Percentiles rank a stretch among this genome's conserved stretches.
These are phyloP conservation scores for Drosera capensis DNA, from an alignment of 148 eudicot genomes.

Conservation along the genomic window DNA sequence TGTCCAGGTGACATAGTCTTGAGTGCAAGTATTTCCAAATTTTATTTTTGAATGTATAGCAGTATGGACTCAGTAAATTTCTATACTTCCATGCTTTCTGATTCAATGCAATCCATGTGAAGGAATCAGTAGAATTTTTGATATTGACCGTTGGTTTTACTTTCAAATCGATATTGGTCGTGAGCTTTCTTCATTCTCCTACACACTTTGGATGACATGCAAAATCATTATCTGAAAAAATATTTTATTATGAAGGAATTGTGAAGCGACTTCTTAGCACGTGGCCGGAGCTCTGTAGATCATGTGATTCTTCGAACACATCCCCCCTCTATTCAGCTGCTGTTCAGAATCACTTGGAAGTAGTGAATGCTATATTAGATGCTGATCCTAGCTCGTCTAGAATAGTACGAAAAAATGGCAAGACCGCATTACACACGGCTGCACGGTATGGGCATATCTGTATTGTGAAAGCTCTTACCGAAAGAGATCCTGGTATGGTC, in stretches of 20 bases:
- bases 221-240: too few relatives aligned
- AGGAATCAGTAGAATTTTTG: too few relatives aligned
- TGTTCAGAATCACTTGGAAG: constrained; percentile 52
- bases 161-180: too few relatives aligned
- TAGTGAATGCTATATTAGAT: constrained; percentile 62
- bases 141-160: too few relatives aligned
- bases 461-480: constrained; percentile 50
- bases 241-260: constrained; percentile 50
- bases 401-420: constrained; percentile 80
- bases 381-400: constrained; percentile 29
- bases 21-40: too few relatives aligned
- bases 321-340: constrained; percentile 89
- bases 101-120: too few relatives aligned
- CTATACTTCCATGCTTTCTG: too few relatives aligned
- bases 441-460: constrained; percentile 55
- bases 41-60: too few relatives aligned
- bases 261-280: constrained; percentile 36
- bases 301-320: constrained; percentile 57
- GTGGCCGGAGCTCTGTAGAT: constrained; percentile 71
- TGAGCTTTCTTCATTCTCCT: too few relatives aligned
- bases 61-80: too few relatives aligned
- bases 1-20: too few relatives aligned
- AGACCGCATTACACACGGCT: constrained; percentile 73
- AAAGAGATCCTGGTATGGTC: constrained; percentile 47
- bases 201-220: too few relatives aligned